These are phyloP conservation scores for Chlorella variabilis DNA, from an alignment of 163 green algal species.

Conservation along the genomic window DNA sequence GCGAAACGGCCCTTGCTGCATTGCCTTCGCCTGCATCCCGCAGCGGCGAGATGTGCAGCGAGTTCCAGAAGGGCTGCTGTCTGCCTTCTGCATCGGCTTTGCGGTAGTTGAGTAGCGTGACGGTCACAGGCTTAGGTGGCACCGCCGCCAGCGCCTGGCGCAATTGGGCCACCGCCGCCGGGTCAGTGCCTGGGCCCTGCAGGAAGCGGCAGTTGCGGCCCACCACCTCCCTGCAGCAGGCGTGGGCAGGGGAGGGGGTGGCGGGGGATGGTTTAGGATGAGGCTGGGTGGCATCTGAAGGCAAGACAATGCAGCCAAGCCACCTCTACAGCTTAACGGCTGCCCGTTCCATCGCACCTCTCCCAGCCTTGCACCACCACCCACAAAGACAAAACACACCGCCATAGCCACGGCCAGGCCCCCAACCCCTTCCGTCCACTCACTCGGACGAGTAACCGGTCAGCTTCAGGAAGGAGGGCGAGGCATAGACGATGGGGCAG, in stretches of 20 bases:
- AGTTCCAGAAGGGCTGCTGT: slow-evolving; percentile 68
- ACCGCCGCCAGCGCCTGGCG: slow-evolving; percentile 63
- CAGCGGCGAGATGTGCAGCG: slow-evolving; percentile 43
- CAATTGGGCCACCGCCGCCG: slow-evolving; percentile 63
- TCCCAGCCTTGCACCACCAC: too few relatives aligned
- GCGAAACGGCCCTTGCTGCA: neutral
- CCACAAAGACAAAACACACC: neutral
- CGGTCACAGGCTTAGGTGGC: slow-evolving; percentile 20
- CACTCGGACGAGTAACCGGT: slow-evolving; percentile 70
- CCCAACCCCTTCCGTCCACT: neutral
- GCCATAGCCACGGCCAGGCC: neutral
- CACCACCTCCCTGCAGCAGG: slow-evolving; percentile 34
- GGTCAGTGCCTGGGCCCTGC: slow-evolving; percentile 70
- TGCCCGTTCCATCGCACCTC: too few relatives aligned
- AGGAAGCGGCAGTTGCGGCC: slow-evolving; percentile 65
- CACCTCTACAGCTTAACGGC: too few relatives aligned
- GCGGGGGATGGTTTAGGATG: neutral
- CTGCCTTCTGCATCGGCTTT: slow-evolving; percentile 55
- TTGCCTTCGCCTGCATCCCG: slow-evolving; percentile 44
- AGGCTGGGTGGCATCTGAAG: too few relatives aligned
- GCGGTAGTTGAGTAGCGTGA: slow-evolving; percentile 73
- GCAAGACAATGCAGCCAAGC: too few relatives aligned
- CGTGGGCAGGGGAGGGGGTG: neutral
- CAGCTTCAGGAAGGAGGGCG: slow-evolving; percentile 92
- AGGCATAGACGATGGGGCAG: slow-evolving; percentile 96